Percentiles rank a stretch among this genome's conserved stretches.
These are phyloP conservation scores for Lachnellula occidentalis DNA, from an alignment of 2,329 filamentous ascomycete genomes.

Conservation along the genomic window DNA sequence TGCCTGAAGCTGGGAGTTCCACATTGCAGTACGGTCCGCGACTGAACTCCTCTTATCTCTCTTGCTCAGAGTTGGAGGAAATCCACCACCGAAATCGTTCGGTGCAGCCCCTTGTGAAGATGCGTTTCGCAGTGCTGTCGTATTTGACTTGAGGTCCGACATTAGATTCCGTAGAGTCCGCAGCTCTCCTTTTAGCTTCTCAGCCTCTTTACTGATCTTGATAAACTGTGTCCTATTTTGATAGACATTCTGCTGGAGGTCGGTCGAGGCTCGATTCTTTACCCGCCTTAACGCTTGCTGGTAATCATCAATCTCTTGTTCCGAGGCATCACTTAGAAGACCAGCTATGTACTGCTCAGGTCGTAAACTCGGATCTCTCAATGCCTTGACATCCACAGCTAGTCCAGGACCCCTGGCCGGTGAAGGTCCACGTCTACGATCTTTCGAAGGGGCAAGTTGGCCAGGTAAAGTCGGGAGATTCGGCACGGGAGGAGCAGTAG, in stretches of 20 bases:
- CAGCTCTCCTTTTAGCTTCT: conserved; percentile 97
- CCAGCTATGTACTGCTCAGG: conserved; percentile 67
- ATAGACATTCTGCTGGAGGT: conserved; percentile 92
- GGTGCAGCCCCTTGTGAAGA: conserved; percentile 48
- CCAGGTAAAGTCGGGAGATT: conserved; percentile 65
- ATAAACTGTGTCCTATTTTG: conserved; percentile 98
- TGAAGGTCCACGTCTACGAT: conserved; percentile 24
- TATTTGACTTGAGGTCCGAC: conserved; percentile 82
- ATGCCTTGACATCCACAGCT: conserved; percentile 66
- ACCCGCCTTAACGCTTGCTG: conserved; percentile 27
- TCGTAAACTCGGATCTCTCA: conserved; percentile 73
- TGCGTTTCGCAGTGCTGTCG: conserved; percentile 56
- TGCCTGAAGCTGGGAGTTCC: conserved; percentile 60
- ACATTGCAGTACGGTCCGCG: conserved; percentile 59
- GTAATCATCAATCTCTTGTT: conserved; percentile 31
- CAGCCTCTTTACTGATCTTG: conserved; percentile 97
- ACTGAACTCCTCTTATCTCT: conserved; percentile 87
- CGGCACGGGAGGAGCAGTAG: conserved; percentile 61
- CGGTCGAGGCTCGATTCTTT: conserved; percentile 37
- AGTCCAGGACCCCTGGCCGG: conserved; percentile 46
- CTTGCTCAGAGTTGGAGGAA: conserved; percentile 54
- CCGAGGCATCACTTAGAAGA: conserved; percentile 33
- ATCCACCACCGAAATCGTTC: conserved; percentile 45
- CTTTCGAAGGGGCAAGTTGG: conserved; percentile 33
- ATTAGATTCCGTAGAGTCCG: conserved; percentile 82